Percentiles rank a stretch among this genome's conserved stretches.
Conservation (phyloP, 1,139 yeast genomes). For the Lodderomyces metapsilosis region DNA sequence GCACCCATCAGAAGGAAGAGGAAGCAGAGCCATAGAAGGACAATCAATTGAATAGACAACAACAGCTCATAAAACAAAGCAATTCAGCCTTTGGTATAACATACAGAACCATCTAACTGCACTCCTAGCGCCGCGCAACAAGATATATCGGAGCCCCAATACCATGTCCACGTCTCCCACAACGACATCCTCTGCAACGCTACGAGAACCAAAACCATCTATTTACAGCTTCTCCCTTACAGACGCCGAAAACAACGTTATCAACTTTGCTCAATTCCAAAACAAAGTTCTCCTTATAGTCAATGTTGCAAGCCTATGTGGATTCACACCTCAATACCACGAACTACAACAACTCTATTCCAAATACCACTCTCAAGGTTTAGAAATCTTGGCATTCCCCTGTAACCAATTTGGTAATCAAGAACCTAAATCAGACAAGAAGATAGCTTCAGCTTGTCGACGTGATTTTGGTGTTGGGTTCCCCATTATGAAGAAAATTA, state of each 20-base stretch:
- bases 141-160: too few species aligned
- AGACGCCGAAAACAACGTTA: constrained; percentile 16
- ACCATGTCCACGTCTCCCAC: too few species aligned
- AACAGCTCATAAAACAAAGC: too few species aligned
- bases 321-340: constrained; percentile 41
- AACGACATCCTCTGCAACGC: neutral
- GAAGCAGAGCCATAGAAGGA: too few species aligned
- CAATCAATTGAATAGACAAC: too few species aligned
- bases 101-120: too few species aligned
- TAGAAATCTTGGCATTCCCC: constrained; percentile 42
- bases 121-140: too few species aligned
- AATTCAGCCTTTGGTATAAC: too few species aligned
- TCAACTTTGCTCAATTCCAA: constrained; percentile 22
- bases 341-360: constrained; percentile 34
- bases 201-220: neutral
- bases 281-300: constrained; percentile 40
- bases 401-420: constrained; percentile 64
- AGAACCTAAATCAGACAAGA: constrained; percentile 74
- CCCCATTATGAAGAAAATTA: constrained; percentile 37
- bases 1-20: too few species aligned
- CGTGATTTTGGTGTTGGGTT: constrained; percentile 58
- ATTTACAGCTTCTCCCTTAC: constrained; percentile 13
- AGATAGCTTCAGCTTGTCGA: constrained; percentile 64
- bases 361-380: constrained; percentile 29
- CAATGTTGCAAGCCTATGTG: constrained; percentile 48